Conservation (phyloP, 192 early-diverging fungal species). For the Bifiguratus adelaidae region DNA sequence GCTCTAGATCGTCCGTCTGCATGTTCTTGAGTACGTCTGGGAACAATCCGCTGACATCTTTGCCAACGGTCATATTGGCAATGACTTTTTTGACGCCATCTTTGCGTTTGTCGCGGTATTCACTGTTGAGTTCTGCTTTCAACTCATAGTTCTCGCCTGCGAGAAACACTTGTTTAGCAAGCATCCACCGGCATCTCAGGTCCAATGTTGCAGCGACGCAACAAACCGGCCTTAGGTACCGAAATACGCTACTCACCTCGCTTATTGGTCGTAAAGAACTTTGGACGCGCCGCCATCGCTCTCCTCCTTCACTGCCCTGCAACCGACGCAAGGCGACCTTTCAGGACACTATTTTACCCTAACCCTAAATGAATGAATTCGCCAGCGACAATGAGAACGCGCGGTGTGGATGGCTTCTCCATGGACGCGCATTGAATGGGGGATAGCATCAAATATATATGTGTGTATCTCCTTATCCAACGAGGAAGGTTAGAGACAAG, state of each 20-base stretch:
- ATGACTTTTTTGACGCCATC: slow-evolving; percentile 98
- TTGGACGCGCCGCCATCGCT: slow-evolving; percentile 21
- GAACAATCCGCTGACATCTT: slow-evolving; percentile 92
- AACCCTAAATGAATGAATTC: no score
- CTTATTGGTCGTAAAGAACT: slow-evolving; percentile 66
- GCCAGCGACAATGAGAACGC: no score
- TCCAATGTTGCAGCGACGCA: neutral
- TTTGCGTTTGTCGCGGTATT: slow-evolving; percentile 91
- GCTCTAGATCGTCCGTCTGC: slow-evolving; percentile 96
- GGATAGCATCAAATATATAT: no score
- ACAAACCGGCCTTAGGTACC: neutral
- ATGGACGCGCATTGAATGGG: no score
- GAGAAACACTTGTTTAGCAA: neutral
- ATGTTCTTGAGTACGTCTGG: slow-evolving; percentile 98
- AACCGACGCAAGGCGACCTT: neutral
- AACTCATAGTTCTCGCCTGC: slow-evolving; percentile 96
- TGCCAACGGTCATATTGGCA: slow-evolving; percentile 99
- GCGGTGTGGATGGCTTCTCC: no score
- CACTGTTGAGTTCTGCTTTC: slow-evolving; percentile 93
- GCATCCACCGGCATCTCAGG: neutral
- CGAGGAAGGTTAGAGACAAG: no score
- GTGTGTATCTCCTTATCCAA: no score
- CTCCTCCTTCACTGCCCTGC: neutral
- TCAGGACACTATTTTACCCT: no score
- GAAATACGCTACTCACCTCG: slow-evolving; percentile 37